phyloP scores from a whole-genome alignment of 2,329 filamentous ascomycete genomes.

The Macroventuria anomochaeta region DNA sequence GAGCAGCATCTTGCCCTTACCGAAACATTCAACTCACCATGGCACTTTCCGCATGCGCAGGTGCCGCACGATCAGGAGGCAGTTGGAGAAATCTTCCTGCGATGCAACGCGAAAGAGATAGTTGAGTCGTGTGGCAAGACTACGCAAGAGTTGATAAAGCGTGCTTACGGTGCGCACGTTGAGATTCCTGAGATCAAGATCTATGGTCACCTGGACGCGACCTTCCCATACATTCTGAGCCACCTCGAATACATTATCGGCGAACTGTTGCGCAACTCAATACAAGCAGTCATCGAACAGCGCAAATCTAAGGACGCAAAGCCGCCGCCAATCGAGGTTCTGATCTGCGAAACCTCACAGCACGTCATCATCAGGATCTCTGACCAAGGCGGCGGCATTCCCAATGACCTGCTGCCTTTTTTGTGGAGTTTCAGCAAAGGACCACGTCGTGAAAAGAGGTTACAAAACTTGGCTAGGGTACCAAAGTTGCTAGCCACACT shows the following conservation, averaged over 20 bases:
- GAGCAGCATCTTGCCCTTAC: slow-evolving; percentile 96
- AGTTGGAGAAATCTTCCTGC: slow-evolving; percentile 93
- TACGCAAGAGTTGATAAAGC: slow-evolving; percentile 74
- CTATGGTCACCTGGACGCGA: slow-evolving; percentile 84
- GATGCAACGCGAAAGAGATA: slow-evolving; percentile 88
- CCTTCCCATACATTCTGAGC: slow-evolving; percentile 93
- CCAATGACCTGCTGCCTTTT: slow-evolving; percentile 81
- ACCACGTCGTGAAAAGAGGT: slow-evolving; percentile 74
- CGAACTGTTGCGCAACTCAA: slow-evolving; percentile 91
- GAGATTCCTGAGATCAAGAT: slow-evolving; percentile 81
- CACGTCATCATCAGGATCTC: slow-evolving; percentile 97
- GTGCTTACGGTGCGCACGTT: slow-evolving; percentile 74
- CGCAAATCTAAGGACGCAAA: slow-evolving; percentile 56
- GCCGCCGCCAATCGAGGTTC: slow-evolving; percentile 87
- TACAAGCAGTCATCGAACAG: slow-evolving; percentile 87
- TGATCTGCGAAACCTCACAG: slow-evolving; percentile 91
- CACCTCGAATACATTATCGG: slow-evolving; percentile 98
- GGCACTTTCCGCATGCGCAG: slow-evolving; percentile 83
- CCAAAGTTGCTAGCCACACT: slow-evolving; percentile 92
- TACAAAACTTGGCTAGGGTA: slow-evolving; percentile 86
- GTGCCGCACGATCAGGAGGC: slow-evolving; percentile 73
- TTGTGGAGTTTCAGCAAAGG: slow-evolving; percentile 98
- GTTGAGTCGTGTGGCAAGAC: slow-evolving; percentile 81
- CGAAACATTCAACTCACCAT: slow-evolving; percentile 88
- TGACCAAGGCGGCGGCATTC: slow-evolving; percentile 91